Base-by-base conservation (phyloP, 768 basidiomycete genomes). In the Lactifluus subvellereus region DNA sequence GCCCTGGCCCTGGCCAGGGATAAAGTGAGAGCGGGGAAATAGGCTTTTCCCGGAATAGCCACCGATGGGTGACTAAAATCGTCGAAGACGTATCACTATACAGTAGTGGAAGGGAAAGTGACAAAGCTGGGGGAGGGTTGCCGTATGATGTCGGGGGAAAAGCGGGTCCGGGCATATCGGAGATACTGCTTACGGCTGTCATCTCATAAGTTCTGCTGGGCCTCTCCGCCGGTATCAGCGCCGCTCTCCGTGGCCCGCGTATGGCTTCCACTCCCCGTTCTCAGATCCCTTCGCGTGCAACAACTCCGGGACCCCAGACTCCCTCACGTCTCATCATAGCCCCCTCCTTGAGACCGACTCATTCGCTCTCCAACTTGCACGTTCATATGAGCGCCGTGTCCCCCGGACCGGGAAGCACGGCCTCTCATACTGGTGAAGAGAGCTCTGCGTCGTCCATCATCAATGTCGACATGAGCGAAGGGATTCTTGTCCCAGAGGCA, bases 401-500 rank as follows among this genome's bases (percentile, higher is more conserved):
- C 4, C 48, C 60, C 2, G 57, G 52, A n/a, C 30, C 60, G 1
- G 57, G 52, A 14, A 53, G 40, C 20, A 43, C 61, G 9, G 45
- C 54, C 13, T 47, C 62, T 2, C 58, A 59, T 52, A 43, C 60
- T 6, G 67, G 62, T 20, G 59, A 58, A 43, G 65, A 60, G 42
- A 68, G 67, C 71, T 84, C 87, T 22, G 82, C 87, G 40, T 89
- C 87, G 51, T 91, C 89, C 42, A 79, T 88, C 20, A 76, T 83
- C 68, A 84, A 87, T 69, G 71, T 88, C 74, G 85, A 88, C 66
- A 73, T 84, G 61, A 78, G 56, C 4, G 88, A 89, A 66, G 85
- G 86, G 9, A 85, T 91, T 57, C 75, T 91, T 47, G 78, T 91
- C 50, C 84, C 85, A 68, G 89, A 90, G 70, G 80, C 80, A 47